Percentiles rank a stretch among this genome's conserved stretches.
Evolutionary conservation across 2,329 filamentous ascomycete genomes (phyloP).

Genomic region (Boeremia lycopersici): DNA sequence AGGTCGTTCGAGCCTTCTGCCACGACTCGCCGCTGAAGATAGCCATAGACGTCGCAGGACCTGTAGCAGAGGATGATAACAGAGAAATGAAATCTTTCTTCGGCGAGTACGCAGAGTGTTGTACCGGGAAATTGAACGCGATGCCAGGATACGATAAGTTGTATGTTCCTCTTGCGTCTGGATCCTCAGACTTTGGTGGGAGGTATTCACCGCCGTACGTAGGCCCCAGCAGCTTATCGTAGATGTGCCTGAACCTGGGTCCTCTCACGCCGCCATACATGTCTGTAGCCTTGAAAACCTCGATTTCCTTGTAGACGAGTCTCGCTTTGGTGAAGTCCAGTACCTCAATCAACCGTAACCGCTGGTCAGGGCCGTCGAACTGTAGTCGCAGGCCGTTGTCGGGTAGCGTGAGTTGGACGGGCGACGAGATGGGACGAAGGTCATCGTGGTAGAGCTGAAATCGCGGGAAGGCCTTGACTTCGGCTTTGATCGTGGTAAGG

Average conservation of each 20-base stretch:
- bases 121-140: constrained; percentile 86
- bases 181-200: constrained; percentile 61
- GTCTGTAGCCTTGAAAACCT: constrained; percentile 70
- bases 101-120: constrained; percentile 74
- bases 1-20: constrained; percentile 75
- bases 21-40: constrained; percentile 91
- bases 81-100: constrained; percentile 83
- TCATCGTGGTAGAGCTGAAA: constrained; percentile 83
- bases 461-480: constrained; percentile 80
- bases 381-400: constrained; percentile 86
- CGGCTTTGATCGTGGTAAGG: constrained; percentile 83
- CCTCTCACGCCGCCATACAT: constrained; percentile 52
- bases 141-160: constrained; percentile 93
- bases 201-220: constrained; percentile 95
- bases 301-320: constrained; percentile 80
- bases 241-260: constrained; percentile 86
- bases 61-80: constrained; percentile 77
- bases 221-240: constrained; percentile 89
- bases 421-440: constrained; percentile 73
- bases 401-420: constrained; percentile 76
- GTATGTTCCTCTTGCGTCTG: constrained; percentile 71
- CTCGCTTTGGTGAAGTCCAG: constrained; percentile 85
- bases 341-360: constrained; percentile 87
- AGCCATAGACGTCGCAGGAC: constrained; percentile 83
- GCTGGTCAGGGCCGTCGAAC: constrained; percentile 93